A percentile compares a stretch with the other conserved stretches of the same genome.
These are phyloP conservation scores for Penicillium atrosanguineum DNA, from an alignment of 495 filamentous ascomycete species.

Conservation along the genomic window DNA sequence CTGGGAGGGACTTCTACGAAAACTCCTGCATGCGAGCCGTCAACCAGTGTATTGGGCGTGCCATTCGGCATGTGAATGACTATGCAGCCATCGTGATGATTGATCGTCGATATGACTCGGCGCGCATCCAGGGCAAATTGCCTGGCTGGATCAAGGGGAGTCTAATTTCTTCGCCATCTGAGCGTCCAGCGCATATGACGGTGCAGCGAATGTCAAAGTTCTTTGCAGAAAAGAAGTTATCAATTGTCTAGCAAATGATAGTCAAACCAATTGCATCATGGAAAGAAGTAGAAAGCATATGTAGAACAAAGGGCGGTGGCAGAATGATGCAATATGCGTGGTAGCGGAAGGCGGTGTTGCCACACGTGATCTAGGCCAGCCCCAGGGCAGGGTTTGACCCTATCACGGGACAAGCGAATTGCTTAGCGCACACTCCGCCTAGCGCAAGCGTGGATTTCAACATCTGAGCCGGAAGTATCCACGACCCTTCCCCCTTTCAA, in stretches of 20 bases:
- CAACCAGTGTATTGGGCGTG: conserved; percentile 92
- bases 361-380: conserved; percentile 12
- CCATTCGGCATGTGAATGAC: conserved; percentile 82
- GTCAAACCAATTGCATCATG: neutral
- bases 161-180: conserved; percentile 21
- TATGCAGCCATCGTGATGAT: conserved; percentile 88
- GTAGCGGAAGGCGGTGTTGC: neutral
- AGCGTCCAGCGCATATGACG: conserved; percentile 26
- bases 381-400: conserved; percentile 29
- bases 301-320: conserved; percentile 2
- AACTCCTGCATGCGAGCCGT: conserved; percentile 96
- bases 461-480: conserved; percentile 36
- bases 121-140: conserved; percentile 71
- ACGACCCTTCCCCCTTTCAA: conserved; percentile 41
- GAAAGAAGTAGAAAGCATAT: neutral
- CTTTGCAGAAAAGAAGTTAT: conserved; percentile 22
- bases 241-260: neutral
- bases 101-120: conserved; percentile 69
- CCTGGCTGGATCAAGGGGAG: conserved; percentile 79
- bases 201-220: conserved; percentile 37
- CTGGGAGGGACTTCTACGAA: conserved; percentile 82
- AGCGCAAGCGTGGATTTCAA: conserved; percentile 41
- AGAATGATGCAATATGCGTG: neutral
- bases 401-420: conserved; percentile 42
- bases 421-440: conserved; percentile 45